Evolutionary conservation across 225 moss, liverwort and hornwort genomes (phyloP).

Genomic region (Physcomitrellopsis africana): DNA sequence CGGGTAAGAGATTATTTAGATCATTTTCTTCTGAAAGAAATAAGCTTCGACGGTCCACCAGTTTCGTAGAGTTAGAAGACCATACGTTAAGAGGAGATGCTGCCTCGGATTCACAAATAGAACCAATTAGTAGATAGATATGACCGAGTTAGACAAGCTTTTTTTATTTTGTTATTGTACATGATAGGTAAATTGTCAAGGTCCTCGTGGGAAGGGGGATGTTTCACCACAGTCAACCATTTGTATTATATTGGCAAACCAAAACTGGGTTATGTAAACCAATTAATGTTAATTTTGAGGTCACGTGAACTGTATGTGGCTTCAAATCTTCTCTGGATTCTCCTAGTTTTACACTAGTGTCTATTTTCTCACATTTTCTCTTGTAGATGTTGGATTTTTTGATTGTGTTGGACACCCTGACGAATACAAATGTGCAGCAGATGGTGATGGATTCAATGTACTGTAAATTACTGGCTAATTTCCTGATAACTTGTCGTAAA

Average conservation of each 20-base stretch:
- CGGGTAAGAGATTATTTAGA: conserved; percentile 30
- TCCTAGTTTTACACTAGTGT: not conserved
- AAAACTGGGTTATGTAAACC: conserved; percentile 13
- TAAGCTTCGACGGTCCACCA: conserved; percentile 30
- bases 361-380: not conserved
- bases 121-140: conserved; percentile 26
- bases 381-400: not conserved
- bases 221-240: not conserved
- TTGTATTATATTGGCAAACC: conserved; percentile 24
- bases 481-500: too few species aligned
- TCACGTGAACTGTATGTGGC: not conserved
- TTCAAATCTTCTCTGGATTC: not conserved
- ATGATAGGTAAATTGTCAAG: conserved; percentile 1
- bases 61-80: conserved; percentile 29
- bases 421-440: too few species aligned
- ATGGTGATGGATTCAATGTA: too few species aligned
- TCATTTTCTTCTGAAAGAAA: conserved; percentile 15
- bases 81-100: conserved; percentile 2
- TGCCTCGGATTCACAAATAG: conserved; percentile 33
- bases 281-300: conserved; percentile 11
- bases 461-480: too few species aligned
- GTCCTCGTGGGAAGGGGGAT: not conserved
- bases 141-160: not conserved
- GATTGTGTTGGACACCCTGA: not conserved
- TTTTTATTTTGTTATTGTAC: not conserved